Evolutionary conservation across 768 basidiomycete genomes (phyloP).

Genomic region (Russula virescens): DNA sequence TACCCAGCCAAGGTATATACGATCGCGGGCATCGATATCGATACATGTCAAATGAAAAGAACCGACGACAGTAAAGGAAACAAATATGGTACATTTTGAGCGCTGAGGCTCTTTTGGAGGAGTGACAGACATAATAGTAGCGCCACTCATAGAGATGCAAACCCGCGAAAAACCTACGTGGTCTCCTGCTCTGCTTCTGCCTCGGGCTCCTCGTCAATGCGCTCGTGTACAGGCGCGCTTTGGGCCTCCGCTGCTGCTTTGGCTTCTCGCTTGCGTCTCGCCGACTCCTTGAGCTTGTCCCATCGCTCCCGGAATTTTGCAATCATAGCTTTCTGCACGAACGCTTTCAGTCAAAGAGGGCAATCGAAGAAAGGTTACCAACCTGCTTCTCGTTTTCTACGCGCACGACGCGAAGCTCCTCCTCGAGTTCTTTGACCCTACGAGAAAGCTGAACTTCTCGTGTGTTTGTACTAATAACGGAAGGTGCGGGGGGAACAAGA

Average conservation of each 20-base stretch:
- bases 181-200: conserved; percentile 54
- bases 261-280: conserved; percentile 79
- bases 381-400: conserved; percentile 83
- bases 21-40: conserved; percentile 13
- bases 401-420: conserved; percentile 58
- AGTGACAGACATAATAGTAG: background rate
- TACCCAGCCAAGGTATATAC: conserved; percentile 16
- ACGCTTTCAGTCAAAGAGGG: conserved; percentile 17
- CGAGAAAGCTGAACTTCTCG: conserved; percentile 48
- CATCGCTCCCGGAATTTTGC: conserved; percentile 78
- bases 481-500: conserved; percentile 44
- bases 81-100: conserved; percentile 20
- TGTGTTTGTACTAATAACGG: conserved; percentile 47
- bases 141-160: background rate
- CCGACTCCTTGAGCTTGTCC: conserved; percentile 86
- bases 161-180: background rate
- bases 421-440: conserved; percentile 69
- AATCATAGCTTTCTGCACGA: conserved; percentile 70
- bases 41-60: conserved; percentile 13
- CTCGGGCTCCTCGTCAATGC: conserved; percentile 64
- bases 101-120: conserved; percentile 8
- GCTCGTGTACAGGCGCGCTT: conserved; percentile 47
- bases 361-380: conserved; percentile 26
- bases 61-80: conserved; percentile 1
- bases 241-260: conserved; percentile 51